Evolutionary conservation across 176 grass and related monocot genomes (phyloP).

Genomic region (Paspalum vaginatum): DNA sequence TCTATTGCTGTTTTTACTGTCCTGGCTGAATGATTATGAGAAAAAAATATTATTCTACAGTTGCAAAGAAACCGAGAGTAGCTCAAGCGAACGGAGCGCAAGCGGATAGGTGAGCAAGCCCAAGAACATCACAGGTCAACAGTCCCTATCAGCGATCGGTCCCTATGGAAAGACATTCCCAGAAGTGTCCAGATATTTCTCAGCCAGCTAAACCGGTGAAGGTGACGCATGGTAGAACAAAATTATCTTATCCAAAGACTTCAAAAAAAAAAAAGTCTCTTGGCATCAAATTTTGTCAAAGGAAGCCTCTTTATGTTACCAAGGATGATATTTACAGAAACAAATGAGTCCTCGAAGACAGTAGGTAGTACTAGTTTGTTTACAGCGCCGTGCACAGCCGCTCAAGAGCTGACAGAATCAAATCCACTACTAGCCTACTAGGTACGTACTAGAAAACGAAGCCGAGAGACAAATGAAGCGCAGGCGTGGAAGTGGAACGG

Average conservation of each 20-base stretch:
- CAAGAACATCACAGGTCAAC: too few relatives aligned
- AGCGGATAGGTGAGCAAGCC: too few relatives aligned
- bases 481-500: neutral
- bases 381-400: neutral
- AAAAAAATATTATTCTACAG: too few relatives aligned
- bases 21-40: too few relatives aligned
- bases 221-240: neutral
- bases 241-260: neutral
- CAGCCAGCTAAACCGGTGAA: neutral
- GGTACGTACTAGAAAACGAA: neutral
- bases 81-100: too few relatives aligned
- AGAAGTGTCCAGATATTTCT: constrained; percentile 20
- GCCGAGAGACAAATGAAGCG: neutral
- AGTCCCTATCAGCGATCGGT: neutral
- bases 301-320: neutral
- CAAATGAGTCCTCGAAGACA: neutral
- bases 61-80: too few relatives aligned
- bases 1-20: too few relatives aligned
- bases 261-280: neutral
- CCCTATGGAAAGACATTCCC: neutral
- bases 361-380: neutral
- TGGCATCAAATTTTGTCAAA: neutral
- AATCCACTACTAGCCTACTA: too few relatives aligned
- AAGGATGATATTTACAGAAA: constrained; percentile 40
- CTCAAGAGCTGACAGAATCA: neutral